Evolutionary conservation across 2,329 filamentous ascomycete genomes (phyloP), one percentile per base, ranked within the genome.

Genomic region (Daldinia sp.): DNA sequence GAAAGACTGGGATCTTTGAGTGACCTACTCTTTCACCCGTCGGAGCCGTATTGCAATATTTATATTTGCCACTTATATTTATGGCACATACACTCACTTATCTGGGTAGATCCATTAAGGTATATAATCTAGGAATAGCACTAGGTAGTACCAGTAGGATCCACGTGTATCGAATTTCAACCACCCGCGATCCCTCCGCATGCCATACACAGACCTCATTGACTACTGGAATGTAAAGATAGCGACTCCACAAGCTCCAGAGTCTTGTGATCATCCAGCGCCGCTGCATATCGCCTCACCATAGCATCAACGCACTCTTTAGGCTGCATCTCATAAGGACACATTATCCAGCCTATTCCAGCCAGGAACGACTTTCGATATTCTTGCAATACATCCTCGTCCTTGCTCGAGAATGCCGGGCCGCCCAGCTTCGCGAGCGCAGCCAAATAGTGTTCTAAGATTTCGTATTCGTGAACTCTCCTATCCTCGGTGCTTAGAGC

Each of bases 261-360:
- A 9, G 69, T 72, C 54, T 74, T 71, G 55, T 78, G 75, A 61
- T 77, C 75, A 21, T 74, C 67, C 19, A 77, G 68, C 17, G 76
- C 75, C 21, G 74, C 69, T 15, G 71, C 69, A 49, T 75, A 73
- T 4, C 76, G 70, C 65, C 57, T 68, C 4, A 72, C 71, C 71
- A 77, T 77, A 45, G 70, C 67, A 43, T 73, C 70, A 13, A 77
- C 75, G 13, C 68, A 68, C 8, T 74, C 72, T 64, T 73, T 71
- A 23, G 71, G 64, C 61, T 78, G 76, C 75, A 77, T 77, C 61
- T 72, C 65, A 23, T 75, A 74, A 17, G 74, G 72, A 23, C 74
- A 74, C 56, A 77, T 65, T 27, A 76, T 61, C 76, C 75, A 77
- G 9, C 74, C 75, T 13, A 77, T 70, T 37, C 75, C 75, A 2